Base-by-base conservation (phyloP, 257 asterid species). In the Striga asiatica region DNA sequence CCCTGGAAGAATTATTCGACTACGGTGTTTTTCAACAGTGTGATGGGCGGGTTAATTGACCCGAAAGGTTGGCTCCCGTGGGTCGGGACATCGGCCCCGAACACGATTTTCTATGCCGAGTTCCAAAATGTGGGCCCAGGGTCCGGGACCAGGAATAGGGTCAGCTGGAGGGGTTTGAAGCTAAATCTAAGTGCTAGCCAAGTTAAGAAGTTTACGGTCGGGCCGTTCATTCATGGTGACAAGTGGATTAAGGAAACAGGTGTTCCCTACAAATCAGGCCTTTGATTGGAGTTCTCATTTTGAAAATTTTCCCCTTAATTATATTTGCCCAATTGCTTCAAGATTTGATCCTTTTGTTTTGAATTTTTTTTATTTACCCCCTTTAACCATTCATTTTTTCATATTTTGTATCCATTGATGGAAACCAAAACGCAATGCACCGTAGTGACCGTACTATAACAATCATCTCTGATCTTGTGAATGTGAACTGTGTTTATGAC, bases 1-100 rank as follows among this genome's bases (percentile, higher is more conserved):
- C 97, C 97, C 1, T 89, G 97, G 95, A 89, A 85, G 58, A 76
- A 83, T 20, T 70, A 79, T 53, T 89, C 97, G 31, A 83, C 95
- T 2, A 89, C 94, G 2, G 83, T 83, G 2, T 61, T 42, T 57
- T 45, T 78, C 46, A 68, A 86, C 1, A 74, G 12, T 7, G 50
- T 46, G 61, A 61, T 89, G 59, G 85, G 46, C 5, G 23, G 66
- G 2, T 71, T 83, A 27, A 81, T 89, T 34, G 53, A 78, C 60
- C 86, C 91, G 0, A 67, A 42, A 7, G 97, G 97, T 0, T 89
- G 97, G 97, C 56, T 85, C 17, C 97, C 96, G 1, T 85, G 97
- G 97, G 76, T 79, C 7, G 97, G 97, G 12, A 68, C 66, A 1
- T 29, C 70, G 4, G 94, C 94, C 19, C 95, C 91, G 6, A 27